Conservation (phyloP, 768 basidiomycete genomes). For the Kwoniella bestiolae region DNA sequence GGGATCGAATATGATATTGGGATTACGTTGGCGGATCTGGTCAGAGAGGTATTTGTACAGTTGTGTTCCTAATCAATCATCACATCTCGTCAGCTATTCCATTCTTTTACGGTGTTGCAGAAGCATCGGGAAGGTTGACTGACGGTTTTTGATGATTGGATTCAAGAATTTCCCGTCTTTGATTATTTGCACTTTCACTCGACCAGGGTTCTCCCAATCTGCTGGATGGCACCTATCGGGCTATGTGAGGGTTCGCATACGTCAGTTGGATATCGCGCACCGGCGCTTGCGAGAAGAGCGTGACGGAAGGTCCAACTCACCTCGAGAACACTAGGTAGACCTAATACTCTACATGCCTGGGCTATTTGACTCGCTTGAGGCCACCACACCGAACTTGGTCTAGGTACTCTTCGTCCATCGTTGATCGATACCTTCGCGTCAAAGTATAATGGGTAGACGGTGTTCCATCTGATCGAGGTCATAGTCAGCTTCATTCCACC, state of each 20-base stretch:
- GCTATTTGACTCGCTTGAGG: conserved; percentile 92
- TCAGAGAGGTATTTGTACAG: conserved; percentile 48
- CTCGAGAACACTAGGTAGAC: conserved; percentile 82
- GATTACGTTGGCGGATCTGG: conserved; percentile 48
- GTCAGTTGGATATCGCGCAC: too few relatives aligned
- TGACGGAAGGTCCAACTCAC: too few relatives aligned
- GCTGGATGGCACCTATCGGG: conserved; percentile 82
- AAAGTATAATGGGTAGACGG: conserved; percentile 94
- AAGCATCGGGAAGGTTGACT: conserved; percentile 23
- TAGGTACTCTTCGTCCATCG: conserved; percentile 78
- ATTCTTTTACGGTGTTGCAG: too few relatives aligned
- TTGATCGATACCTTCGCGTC: conserved; percentile 91
- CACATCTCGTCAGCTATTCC: neutral
- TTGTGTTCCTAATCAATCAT: conserved; percentile 62
- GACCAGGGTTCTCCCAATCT: conserved; percentile 98
- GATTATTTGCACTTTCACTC: conserved; percentile 76
- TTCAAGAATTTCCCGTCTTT: conserved; percentile 55
- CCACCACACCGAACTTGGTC: conserved; percentile 87
- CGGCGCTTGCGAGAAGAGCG: too few relatives aligned
- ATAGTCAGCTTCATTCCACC: conserved; percentile 4
- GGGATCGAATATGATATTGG: conserved; percentile 23
- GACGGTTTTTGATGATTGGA: conserved; percentile 58
- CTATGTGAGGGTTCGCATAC: too few relatives aligned
- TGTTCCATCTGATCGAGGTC: conserved; percentile 73
- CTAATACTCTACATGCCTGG: conserved; percentile 75